These are phyloP conservation scores for Gossypium gossypioides DNA, from an alignment of 441 rosid species.

Conservation along the genomic window DNA sequence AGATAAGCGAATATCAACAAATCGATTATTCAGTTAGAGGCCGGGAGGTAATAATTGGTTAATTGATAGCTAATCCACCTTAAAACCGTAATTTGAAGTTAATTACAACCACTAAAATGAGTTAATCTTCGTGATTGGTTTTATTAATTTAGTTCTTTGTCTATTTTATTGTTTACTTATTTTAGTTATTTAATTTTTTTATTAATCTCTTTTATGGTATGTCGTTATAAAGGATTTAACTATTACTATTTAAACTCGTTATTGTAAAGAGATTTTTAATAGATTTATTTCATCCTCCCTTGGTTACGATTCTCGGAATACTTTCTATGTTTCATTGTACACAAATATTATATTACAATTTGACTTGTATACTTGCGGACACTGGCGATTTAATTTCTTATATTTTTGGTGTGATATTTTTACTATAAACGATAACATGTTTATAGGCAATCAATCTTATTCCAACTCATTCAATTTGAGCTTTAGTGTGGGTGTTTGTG, in stretches of 20 bases:
- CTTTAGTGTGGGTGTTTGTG: too few relatives aligned
- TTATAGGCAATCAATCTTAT: too few relatives aligned
- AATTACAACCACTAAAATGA: not conserved
- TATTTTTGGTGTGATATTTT: too few relatives aligned
- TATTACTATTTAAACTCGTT: not conserved
- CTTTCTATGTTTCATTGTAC: not conserved
- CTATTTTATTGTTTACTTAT: not conserved
- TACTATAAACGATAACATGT: too few relatives aligned
- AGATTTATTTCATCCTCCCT: not conserved
- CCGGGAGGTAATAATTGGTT: not conserved
- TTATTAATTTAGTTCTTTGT: not conserved
- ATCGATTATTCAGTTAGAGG: not conserved
- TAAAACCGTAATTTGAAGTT: not conserved
- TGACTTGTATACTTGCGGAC: too few relatives aligned
- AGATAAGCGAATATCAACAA: not conserved
- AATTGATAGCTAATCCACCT: not conserved
- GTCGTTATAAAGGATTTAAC: not conserved
- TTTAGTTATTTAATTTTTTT: too few relatives aligned
- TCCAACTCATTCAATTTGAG: too few relatives aligned
- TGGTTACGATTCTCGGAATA: not conserved
- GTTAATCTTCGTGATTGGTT: not conserved
- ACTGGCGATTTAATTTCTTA: too few relatives aligned
- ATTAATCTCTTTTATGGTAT: not conserved
- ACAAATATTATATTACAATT: too few relatives aligned
- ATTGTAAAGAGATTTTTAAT: too few relatives aligned